Evolutionary conservation across 352 stramenopile genomes (phyloP), one percentile per base, ranked within the genome.

Genomic region (Peronosclerospora sorghi): DNA sequence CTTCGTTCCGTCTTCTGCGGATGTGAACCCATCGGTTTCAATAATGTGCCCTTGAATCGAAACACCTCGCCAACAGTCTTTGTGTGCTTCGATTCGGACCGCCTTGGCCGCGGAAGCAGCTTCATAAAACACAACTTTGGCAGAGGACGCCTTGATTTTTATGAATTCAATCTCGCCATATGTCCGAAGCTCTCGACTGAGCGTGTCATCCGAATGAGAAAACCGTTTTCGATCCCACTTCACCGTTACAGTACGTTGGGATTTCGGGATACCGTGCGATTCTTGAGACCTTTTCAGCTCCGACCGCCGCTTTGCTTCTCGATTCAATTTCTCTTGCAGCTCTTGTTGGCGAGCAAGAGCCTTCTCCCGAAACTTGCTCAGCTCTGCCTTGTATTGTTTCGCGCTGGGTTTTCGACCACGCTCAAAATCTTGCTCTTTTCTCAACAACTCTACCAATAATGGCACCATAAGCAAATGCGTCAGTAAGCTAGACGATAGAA

Each of bases 131-230:
- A 79, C 37, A 1, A 91, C 58, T 30, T 81, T 83, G 6, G 73
- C 75, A 9, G 71, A 87, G 15, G 71, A 62, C 2, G 67, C 59
- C 45, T 88, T 88, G 21, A 87, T 51, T 42, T 76, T 84, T 40
- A 91, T 72, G 8, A 51, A 44, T 37, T 81, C 65, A 18, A 91
- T 83, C 23, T 68, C 65, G 6, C 78, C 78, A 44, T 85, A 85
- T 6, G 41, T 45, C 9, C 73, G 73, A 13, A 91, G 61, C 15
- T 50, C 51, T 28, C 50, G 52, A 44, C 54, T 83, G 19, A 91
- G 66, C 20, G 75, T 85, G 18, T 87, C 71, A 36, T 88, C 75
- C 17, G 75, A 88, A 47, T 88, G 78, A 12, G 78, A 88, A 14
- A 56, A 55, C 40, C 72, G 59, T 19, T 63, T 72, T 35, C 66